Base-by-base conservation (phyloP, 2,329 filamentous ascomycete species). In the Stagonosporopsis cucurbitacearum region DNA sequence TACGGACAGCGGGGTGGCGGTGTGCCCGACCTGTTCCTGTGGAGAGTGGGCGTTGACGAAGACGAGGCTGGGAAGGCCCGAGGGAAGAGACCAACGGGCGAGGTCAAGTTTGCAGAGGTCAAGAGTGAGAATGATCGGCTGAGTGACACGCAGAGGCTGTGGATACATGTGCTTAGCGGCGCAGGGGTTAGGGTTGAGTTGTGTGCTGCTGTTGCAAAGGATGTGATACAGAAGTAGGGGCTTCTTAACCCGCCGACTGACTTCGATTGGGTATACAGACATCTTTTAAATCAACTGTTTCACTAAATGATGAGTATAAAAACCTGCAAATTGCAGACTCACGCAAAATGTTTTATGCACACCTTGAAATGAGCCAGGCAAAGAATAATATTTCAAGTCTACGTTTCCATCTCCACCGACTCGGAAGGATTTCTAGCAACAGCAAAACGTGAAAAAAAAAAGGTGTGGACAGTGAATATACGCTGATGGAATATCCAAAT, bases 141-240 rank as follows among this genome's bases (percentile, higher is more conserved):
- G 69, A 98, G 94, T 76, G 95, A 99, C 79, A 96, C 93, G 17
- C 95, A 99, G 79, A 82, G 95, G 65, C 82, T 99, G 64, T 99
- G 95, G 95, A 96, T 98, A 68, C 91, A 98, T 80, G 92, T 97
- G 7, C 82, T 99, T 49, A 89, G 88, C 7, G 88, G 89, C 1
- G 92, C 93, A 1, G 94, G 95, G 2, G 84, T 98, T 35, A 85
- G 83, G 64, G 94, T 98, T 25, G 93, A 96, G 66, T 80, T 98
- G 62, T 96, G 85, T 63, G 83, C 86, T 75, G 86, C 85, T 22
- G 81, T 86, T 63, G 85, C 86, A 6, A 81, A 75, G 62, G 84
- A 87, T 68, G 80, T 86, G 15, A 67, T 57, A 2, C 48, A 57
- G 22, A 53, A 57, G 15, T 57, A 40, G 37, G 19, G 12, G 19